These are phyloP conservation scores for Yamadazyma diospyri DNA, from an alignment of 1,139 yeast species.

Conservation along the genomic window DNA sequence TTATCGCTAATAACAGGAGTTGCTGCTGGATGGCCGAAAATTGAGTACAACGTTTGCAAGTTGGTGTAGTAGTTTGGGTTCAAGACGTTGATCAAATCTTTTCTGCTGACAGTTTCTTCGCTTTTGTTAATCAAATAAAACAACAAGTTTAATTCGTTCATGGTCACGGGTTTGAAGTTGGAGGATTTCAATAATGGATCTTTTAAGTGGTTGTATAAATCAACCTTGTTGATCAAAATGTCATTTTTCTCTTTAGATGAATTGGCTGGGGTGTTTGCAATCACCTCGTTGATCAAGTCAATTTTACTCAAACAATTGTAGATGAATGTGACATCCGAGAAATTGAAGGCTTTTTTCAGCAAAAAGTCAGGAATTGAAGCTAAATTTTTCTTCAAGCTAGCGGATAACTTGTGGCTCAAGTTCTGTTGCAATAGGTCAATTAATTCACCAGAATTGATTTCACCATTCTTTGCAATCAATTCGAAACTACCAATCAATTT, in stretches of 20 bases:
- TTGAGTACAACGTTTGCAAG: conserved; percentile 30
- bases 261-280: conserved; percentile 53
- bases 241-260: conserved; percentile 43
- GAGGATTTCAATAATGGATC: conserved; percentile 51
- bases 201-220: conserved; percentile 45
- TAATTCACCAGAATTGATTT: conserved; percentile 32
- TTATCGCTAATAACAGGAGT: conserved; percentile 33
- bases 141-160: conserved; percentile 43
- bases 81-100: conserved; percentile 47
- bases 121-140: conserved; percentile 46
- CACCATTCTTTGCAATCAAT: conserved; percentile 33
- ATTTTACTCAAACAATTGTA: conserved; percentile 43
- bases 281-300: conserved; percentile 55
- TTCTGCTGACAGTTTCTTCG: conserved; percentile 48
- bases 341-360: conserved; percentile 31
- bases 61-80: conserved; percentile 45
- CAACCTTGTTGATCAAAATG: conserved; percentile 40
- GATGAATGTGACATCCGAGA: conserved; percentile 41
- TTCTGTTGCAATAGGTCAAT: conserved; percentile 33
- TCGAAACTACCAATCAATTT: conserved; percentile 47
- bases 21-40: conserved; percentile 45
- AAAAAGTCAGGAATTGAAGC: conserved; percentile 36
- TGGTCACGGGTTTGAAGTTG: conserved; percentile 47
- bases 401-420: conserved; percentile 41
- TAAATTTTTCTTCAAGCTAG: conserved; percentile 36